A percentile compares a stretch with the other conserved stretches of the same genome.
Evolutionary conservation across 1,139 yeast genomes (phyloP).

Genomic region (Saccharomycopsis hybrid): DNA sequence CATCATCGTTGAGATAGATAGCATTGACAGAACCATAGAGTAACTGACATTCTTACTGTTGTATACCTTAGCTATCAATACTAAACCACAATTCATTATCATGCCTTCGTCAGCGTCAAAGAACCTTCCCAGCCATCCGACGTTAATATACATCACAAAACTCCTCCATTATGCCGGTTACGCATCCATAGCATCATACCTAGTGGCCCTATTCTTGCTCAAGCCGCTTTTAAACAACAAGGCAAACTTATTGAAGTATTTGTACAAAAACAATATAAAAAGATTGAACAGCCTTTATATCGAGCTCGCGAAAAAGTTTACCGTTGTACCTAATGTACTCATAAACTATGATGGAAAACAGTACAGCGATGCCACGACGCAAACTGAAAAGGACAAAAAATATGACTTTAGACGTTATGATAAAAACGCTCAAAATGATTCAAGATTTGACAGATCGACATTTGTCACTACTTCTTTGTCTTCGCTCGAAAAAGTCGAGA

Average conservation of each 20-base stretch:
- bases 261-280: constrained; percentile 10
- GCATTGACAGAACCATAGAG: too few species aligned
- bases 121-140: constrained; percentile 14
- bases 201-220: constrained; percentile 14
- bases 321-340: constrained; percentile 13
- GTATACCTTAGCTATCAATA: too few species aligned
- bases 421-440: constrained; percentile 1
- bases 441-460: constrained; percentile 9
- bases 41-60: too few species aligned
- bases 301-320: constrained; percentile 4
- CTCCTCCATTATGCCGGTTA: constrained; percentile 18
- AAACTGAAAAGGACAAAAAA: constrained; percentile 9
- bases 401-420: not conserved
- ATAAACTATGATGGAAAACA: constrained; percentile 2
- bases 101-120: too few species aligned
- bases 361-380: constrained; percentile 13
- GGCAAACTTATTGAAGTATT: constrained; percentile 3
- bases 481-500: constrained; percentile 2
- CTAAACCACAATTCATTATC: too few species aligned
- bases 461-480: constrained; percentile 14
- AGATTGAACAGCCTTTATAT: constrained; percentile 5
- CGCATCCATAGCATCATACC: constrained; percentile 10
- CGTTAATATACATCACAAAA: constrained; percentile 17
- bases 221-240: constrained; percentile 18
- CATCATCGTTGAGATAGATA: too few species aligned